A percentile compares a stretch with the other conserved stretches of the same genome.
Evolutionary conservation across 768 basidiomycete genomes (phyloP).

Genomic region (Gyrodon lividus): DNA sequence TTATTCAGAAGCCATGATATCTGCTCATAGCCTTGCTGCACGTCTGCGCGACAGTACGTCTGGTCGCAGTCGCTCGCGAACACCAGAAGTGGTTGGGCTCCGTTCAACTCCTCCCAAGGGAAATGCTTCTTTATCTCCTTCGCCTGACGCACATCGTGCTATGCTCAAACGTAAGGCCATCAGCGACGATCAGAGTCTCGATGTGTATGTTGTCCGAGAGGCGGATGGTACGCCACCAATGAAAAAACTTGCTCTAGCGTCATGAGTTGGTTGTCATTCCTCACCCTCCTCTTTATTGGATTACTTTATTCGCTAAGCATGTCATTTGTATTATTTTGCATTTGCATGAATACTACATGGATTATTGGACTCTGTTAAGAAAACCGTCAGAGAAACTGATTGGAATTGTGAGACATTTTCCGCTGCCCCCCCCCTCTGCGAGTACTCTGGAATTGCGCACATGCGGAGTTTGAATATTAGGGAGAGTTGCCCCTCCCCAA

Average conservation of each 20-base stretch:
- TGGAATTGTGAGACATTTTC: no score
- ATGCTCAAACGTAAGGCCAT: slow-evolving; percentile 80
- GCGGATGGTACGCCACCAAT: slow-evolving; percentile 56
- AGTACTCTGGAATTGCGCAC: no score
- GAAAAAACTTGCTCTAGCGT: slow-evolving; percentile 62
- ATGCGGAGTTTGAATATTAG: no score
- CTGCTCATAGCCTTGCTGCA: slow-evolving; percentile 63
- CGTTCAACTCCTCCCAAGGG: slow-evolving; percentile 40
- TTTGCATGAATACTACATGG: slow-evolving; percentile 3
- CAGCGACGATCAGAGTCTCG: slow-evolving; percentile 39
- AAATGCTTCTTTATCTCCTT: slow-evolving; percentile 43
- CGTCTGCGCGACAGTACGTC: slow-evolving; percentile 62
- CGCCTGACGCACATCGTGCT: slow-evolving; percentile 50
- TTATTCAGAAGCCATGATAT: slow-evolving; percentile 74
- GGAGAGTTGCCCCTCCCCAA: no score
- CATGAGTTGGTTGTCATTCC: slow-evolving; percentile 19
- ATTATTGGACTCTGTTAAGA: neutral
- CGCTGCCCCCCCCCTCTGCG: no score
- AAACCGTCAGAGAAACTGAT: neutral
- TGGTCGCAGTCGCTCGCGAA: slow-evolving; percentile 69
- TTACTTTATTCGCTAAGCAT: slow-evolving; percentile 31
- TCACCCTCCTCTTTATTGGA: slow-evolving; percentile 29
- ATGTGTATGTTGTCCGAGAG: slow-evolving; percentile 33
- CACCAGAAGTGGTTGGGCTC: slow-evolving; percentile 55
- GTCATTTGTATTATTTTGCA: slow-evolving; percentile 26